These are phyloP conservation scores for Dioscorea dumetorum DNA, from an alignment of 106 monocot species.

Conservation along the genomic window DNA sequence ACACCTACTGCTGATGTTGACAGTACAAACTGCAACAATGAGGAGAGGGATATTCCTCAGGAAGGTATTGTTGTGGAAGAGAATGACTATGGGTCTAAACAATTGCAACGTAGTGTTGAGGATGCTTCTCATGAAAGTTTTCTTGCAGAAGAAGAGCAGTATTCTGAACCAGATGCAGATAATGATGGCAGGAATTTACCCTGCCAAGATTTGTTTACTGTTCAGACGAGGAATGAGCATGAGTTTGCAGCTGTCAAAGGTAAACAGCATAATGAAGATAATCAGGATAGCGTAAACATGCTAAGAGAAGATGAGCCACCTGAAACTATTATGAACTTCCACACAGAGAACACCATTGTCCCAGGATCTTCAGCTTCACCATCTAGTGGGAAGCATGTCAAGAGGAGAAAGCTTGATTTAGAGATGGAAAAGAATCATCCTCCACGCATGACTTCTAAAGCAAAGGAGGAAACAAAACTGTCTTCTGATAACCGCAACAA, in stretches of 20 bases:
- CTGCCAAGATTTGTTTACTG: background rate
- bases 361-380: background rate
- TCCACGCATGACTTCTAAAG: background rate
- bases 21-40: background rate
- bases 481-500: slow-evolving; percentile 9
- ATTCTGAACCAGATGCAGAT: slow-evolving; percentile 6
- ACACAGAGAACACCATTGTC: background rate
- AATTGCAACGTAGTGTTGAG: too few relatives aligned
- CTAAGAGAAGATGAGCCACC: slow-evolving; percentile 2
- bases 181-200: slow-evolving; percentile 1
- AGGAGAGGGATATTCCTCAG: background rate
- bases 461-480: background rate
- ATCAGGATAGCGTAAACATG: background rate
- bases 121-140: background rate
- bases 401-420: slow-evolving; percentile 7
- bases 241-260: background rate
- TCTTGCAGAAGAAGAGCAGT: slow-evolving; percentile 5
- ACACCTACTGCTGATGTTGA: background rate
- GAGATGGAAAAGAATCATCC: background rate
- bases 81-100: too few relatives aligned
- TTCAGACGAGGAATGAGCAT: slow-evolving; percentile 2
- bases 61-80: too few relatives aligned
- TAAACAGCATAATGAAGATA: background rate
- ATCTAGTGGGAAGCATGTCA: slow-evolving; percentile 5
- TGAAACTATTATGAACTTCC: background rate